Evolutionary conservation across 805 yeast genomes (phyloP), one percentile per base, ranked within the genome.

Genomic region (Yarrowia osloensis): DNA sequence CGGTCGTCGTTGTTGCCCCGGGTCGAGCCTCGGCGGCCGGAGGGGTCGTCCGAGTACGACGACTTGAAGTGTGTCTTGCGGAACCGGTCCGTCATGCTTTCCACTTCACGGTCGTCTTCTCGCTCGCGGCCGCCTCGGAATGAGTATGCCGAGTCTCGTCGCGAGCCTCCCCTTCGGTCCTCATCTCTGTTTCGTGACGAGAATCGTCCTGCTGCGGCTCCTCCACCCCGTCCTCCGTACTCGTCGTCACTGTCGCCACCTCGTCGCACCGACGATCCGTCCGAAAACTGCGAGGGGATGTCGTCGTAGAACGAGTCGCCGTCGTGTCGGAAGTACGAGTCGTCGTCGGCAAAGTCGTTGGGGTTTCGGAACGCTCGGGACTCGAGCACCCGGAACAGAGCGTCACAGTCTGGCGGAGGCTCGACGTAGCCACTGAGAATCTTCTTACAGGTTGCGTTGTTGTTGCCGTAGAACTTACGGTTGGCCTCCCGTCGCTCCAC

Each of bases 401-500:
- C 84, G 70, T 92, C 98, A 71, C 92, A 89, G 12, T 89, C 92
- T 31, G 97, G 91, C 2, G 98, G 98, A 3, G 97, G 85, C 57
- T 91, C 94, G n/a, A 94, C 90, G 71, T 89, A 84, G 44, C 99
- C 99, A 7, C 88, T 80, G 65, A 94, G 82, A 73, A 94, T 90
- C 75, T 83, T 82, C 77, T 90, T 86, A n/a, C 98, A 96, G 68
- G 95, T 92, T 76, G 97, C 89, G 71, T 84, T 86, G 52, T n/a
- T 33, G 72, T 82, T 84, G 42, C 99, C 98, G 75, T 94, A 94
- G 75, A 94, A 94, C 79, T 94, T 94, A 74, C 97, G 84, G 78
- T 94, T 94, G 29, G 98, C 97, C 73, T 95, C 98, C 79, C 98
- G 86, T 81, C 99, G 89, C 79, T 95, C 99, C n/a, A 95, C 83